These are phyloP conservation scores for Aspergillus amoenus DNA, from an alignment of 2,329 filamentous ascomycete genomes.

Conservation along the genomic window DNA sequence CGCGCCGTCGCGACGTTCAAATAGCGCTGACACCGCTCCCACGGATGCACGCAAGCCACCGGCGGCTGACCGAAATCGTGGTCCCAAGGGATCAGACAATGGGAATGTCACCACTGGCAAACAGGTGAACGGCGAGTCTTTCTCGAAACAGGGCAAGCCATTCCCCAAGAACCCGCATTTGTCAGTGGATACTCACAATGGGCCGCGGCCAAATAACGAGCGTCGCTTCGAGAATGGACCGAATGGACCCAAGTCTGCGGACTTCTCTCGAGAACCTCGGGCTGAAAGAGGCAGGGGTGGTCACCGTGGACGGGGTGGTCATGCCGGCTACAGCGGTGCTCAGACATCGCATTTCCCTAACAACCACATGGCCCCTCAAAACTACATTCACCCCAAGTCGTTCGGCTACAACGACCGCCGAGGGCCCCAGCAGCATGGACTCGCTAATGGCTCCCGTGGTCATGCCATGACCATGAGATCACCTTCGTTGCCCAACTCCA, in stretches of 20 bases:
- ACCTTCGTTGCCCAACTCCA: conserved; percentile 60
- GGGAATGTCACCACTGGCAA: conserved; percentile 25
- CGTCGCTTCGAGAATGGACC: conserved; percentile 40
- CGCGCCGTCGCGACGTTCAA: conserved; percentile 36
- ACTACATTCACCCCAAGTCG: conserved; percentile 41
- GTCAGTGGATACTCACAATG: conserved; percentile 34
- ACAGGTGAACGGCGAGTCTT: conserved; percentile 30
- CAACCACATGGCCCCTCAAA: conserved; percentile 39
- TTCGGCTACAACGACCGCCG: conserved; percentile 44
- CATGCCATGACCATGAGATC: conserved; percentile 57
- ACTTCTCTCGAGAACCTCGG: conserved; percentile 38
- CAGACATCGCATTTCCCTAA: conserved; percentile 42
- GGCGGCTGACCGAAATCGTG: conserved; percentile 32
- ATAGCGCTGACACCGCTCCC: conserved; percentile 32
- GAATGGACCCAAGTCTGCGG: conserved; percentile 38
- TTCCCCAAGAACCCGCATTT: conserved; percentile 31
- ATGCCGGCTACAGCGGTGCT: conserved; percentile 33
- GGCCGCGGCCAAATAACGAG: conserved; percentile 31
- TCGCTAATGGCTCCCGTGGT: conserved; percentile 41
- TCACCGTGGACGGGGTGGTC: conserved; percentile 39
- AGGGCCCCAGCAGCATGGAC: conserved; percentile 38
- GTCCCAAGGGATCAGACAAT: conserved; percentile 34
- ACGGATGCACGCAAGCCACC: conserved; percentile 35
- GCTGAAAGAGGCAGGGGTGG: conserved; percentile 40
- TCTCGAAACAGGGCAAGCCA: conserved; percentile 34